Evolutionary conservation across 225 moss, liverwort and hornwort species (phyloP), one percentile per base, ranked within the genome.

Genomic region (Pleurozium schreberi): DNA sequence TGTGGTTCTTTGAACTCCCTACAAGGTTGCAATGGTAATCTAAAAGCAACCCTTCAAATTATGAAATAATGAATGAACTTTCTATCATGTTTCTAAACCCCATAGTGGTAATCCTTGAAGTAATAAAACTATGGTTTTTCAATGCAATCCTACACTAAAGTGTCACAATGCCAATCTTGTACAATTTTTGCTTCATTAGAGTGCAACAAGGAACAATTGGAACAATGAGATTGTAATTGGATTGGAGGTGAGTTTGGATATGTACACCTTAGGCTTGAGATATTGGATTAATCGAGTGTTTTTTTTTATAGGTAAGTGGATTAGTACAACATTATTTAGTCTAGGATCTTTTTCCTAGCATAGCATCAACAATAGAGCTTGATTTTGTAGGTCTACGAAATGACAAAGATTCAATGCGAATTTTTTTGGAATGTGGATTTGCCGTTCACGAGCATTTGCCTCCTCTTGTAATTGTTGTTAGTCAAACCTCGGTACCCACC

Each of bases 331-430:
- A 58, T 40, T 57, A 30, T 40, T 59, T 8, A 80, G 12, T 58
- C 8, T 58, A 12, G 18, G 2, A 0, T 40, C 0, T 58, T 0
- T 3, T 1, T 40, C 1, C 4, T 40, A 18, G 8, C 0, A 58
- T 0, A 58, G 7, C 16, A 28, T 11, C 7, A 40, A 40, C 3
- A 42, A 59, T 40, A 40, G 10, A 27, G 1, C 7, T 79, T n/a
- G 9, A 3, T 58, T 58, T 18, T 80, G 1, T 40, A 28, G 40
- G 12, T 40, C 28, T 1, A 40, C 58, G 2, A 45, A n/a, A 52
- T 89, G 61, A 42, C 79, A 69, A 60, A 58, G 50, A 40, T 33
- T 68, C 40, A 40, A 85, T 40, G 34, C n/a, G 40, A 78, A 52
- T 10, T 58, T 40, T 79, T 27, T 40, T 74, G 60, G 60, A 80